Base-by-base conservation (phyloP, 352 stramenopile genomes). In the Phytophthora fragariaefolia region DNA sequence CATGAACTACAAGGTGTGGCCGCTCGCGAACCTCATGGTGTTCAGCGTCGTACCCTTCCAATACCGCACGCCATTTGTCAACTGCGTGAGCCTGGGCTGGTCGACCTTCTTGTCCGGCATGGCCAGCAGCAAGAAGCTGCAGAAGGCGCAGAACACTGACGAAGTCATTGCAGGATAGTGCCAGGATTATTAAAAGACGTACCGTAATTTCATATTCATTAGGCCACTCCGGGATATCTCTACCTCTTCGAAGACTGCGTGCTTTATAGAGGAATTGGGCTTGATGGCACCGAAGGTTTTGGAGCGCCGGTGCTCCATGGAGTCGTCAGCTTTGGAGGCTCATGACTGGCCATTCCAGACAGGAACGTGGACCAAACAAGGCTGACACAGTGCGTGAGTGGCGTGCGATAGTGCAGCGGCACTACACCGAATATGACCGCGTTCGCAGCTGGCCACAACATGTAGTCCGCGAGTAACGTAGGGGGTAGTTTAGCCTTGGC, bases 1-100 rank as follows among this genome's bases (percentile, higher is more conserved):
- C 8, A 71, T 75, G 52, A 84, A 79, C 66, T 84, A 82, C 67
- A 76, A 71, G 47, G 68, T 88, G 28, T 88, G 80, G 80, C 72
- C 76, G 2, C 56, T 79, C 10, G 70, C 80, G 27, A 79, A 89
- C 40, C 13, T 85, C 20, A 63, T 84, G 28, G 72, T 77, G n/a
- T 88, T 88, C 64, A 60, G 55, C 32, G 53, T 89, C 17, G 66
- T 85, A 28, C 80, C 77, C 43, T 58, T 86, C 40, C 80, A 80
- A 32, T 83, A 85, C 45, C 77, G 80, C 6, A 74, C 79, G n/a
- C 77, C 82, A 1, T 85, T 83, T 57, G 73, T 72, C 48, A 85
- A 84, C 61, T 82, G 74, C 51, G 74, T 85, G 34, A 85, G 71
- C 32, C 70, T 86, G 42, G 72, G 71, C 0, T 86, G 80, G 77